Conservation (phyloP, 2,329 filamentous ascomycete genomes). For the Monosporascus sp. region DNA sequence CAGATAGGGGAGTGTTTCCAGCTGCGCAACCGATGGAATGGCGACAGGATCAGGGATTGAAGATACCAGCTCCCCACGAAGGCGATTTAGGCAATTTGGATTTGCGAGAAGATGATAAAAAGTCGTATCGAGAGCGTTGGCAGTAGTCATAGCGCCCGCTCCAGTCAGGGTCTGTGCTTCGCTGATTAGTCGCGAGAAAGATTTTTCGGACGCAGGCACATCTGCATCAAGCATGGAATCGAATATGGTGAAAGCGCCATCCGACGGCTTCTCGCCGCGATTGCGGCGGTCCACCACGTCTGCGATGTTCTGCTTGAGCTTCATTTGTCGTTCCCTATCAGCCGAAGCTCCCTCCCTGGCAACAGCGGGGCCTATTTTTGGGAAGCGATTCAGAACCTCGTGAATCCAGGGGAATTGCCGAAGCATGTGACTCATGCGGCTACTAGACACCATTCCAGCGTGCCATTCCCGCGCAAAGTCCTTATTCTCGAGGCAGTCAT, state of each 20-base stretch:
- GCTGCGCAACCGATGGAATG: constrained; percentile 9
- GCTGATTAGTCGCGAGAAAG: constrained; percentile 1
- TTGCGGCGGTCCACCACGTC: neutral
- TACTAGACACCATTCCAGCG: neutral
- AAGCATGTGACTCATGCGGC: neutral
- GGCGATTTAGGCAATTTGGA: constrained; percentile 1
- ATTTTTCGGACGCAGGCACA: constrained; percentile 13
- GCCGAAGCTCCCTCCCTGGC: neutral
- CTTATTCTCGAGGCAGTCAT: neutral
- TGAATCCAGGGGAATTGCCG: constrained; percentile 1
- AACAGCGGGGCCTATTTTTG: neutral
- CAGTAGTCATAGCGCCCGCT: constrained; percentile 12
- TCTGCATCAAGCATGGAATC: constrained; percentile 12
- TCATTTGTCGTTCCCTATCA: neutral
- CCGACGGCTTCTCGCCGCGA: constrained; percentile 1
- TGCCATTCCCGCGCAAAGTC: neutral
- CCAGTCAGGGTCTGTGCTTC: constrained; percentile 11
- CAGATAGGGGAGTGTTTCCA: constrained; percentile 28
- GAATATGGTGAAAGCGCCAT: constrained; percentile 20
- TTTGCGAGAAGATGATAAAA: constrained; percentile 12
- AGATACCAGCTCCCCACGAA: constrained; percentile 4
- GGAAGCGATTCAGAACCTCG: neutral
- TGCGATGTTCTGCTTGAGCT: neutral
- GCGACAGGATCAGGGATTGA: neutral
- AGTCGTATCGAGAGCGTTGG: constrained; percentile 5